Evolutionary conservation across 345 rosid genomes (phyloP), one percentile per base, ranked within the genome.

Genomic region (Ricinus communis): DNA sequence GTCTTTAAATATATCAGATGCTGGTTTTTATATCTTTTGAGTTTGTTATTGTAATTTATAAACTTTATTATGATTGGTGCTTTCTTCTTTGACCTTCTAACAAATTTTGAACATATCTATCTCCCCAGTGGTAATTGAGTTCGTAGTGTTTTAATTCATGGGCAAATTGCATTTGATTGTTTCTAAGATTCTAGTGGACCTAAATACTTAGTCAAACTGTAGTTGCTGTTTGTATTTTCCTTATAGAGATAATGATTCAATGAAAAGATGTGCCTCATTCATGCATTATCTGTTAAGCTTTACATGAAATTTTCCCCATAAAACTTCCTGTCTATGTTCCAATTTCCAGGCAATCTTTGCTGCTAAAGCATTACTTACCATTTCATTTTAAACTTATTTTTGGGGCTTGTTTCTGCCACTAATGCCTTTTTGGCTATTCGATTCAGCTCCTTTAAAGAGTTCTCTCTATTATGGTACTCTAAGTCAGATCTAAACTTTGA

Each of bases 11-110:
- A 49, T 66, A 73, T 57, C 60, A 47, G n/a, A 55, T 76, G 5
- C 54, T 53, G 70, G 30, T 63, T 71, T 71, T 61, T 43, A 43
- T 43, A 25, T 54, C 22, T 18, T 47, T 25, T 68, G 53, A 69
- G 19, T 62, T 78, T 74, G 56, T 65, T 65, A 36, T 58, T 72
- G 53, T 74, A 58, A 9, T 67, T 46, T 62, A 61, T 62, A 50
- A 65, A 49, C 56, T 53, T 60, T 49, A 31, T 56, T 3, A 28
- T 69, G 71, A 15, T 64, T 73, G 67, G 69, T 8, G 24, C 53
- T 31, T 57, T 40, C 65, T 73, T 43, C 68, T 71, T 79, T 75
- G 66, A 79, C 81, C 45, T 18, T 69, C 38, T 46, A 67, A 72
- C 61, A 62, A 74, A 56, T 41, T 55, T 71, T 71, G n/a, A 77